Conservation (phyloP, 495 filamentous ascomycete species). For the Clohesyomyces aquaticus region DNA sequence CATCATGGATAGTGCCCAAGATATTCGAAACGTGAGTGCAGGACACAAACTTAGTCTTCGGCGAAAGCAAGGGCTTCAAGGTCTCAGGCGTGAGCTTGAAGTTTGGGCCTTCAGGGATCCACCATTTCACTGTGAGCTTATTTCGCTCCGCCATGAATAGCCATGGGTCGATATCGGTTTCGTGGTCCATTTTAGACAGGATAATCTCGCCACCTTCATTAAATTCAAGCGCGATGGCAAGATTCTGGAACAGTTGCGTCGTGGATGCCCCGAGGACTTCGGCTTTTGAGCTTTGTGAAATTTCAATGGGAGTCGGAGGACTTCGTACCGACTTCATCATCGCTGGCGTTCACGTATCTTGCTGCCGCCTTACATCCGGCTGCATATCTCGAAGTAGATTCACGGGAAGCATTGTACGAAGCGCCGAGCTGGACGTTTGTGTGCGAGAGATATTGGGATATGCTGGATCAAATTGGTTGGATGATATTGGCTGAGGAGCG, state of each 20-base stretch:
- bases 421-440: constrained; percentile 77
- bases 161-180: constrained; percentile 73
- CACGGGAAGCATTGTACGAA: constrained; percentile 59
- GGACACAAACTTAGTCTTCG: constrained; percentile 65
- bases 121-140: constrained; percentile 68
- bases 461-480: constrained; percentile 56
- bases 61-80: constrained; percentile 58
- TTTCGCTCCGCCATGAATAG: constrained; percentile 61
- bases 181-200: constrained; percentile 69
- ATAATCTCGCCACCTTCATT: constrained; percentile 65
- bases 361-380: constrained; percentile 64
- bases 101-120: constrained; percentile 53
- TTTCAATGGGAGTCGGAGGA: background rate
- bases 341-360: constrained; percentile 66
- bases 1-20: constrained; percentile 68
- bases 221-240: constrained; percentile 63
- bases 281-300: background rate
- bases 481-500: too few species aligned
- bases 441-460: constrained; percentile 64
- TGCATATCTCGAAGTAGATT: constrained; percentile 59
- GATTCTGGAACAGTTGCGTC: constrained; percentile 74
- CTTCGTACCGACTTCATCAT: constrained; percentile 61
- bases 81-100: constrained; percentile 58
- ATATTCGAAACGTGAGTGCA: constrained; percentile 74
- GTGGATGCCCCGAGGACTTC: constrained; percentile 68